Base-by-base conservation (phyloP, 1,139 yeast genomes). In the Scheffersomyces lignicola region DNA sequence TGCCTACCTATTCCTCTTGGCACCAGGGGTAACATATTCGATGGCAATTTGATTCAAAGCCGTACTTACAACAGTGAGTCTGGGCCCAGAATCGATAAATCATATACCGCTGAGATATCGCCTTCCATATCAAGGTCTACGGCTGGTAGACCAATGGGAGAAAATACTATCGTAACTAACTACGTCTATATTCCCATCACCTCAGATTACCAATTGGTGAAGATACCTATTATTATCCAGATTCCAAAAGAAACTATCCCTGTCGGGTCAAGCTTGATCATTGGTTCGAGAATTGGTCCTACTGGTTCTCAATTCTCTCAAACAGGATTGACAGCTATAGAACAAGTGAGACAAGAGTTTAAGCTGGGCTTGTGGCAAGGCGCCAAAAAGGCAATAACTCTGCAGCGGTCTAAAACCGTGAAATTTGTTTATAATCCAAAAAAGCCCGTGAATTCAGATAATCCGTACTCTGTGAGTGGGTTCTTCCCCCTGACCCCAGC, bases 241-340 rank as follows among this genome's bases (percentile, higher is more conserved):
- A 33, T 55, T 13, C 63, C 63, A 7, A 36, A 37, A 1, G 60
- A 60, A 3, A 59, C 59, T 2, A 42, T 52, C 18, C 29, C 29
- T 16, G 6, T 15, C n/a, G 15, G n/a, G n/a, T n/a, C n/a, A n/a
- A n/a, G n/a, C n/a, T n/a, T n/a, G n/a, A n/a, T n/a, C n/a, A n/a
- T n/a, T n/a, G n/a, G n/a, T n/a, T n/a, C n/a, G n/a, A n/a, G n/a
- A n/a, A n/a, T n/a, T n/a, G n/a, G n/a, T n/a, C n/a, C 15, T 24
- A 7, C 10, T 9, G 5, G 11, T 23, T 18, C 28, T 10, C 12
- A 25, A 25, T 25, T 14, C 16, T 9, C 26, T 9, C 13, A 16
- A 11, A 12, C 14, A 8, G 10, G 5, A 1, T 30, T 22, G 12
- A 10, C 27, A 17, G 15, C 20, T 4, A 18, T 18, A 12, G 31